Evolutionary conservation across 2,329 filamentous ascomycete genomes (phyloP).

Genomic region (Penicillium rolfsii): DNA sequence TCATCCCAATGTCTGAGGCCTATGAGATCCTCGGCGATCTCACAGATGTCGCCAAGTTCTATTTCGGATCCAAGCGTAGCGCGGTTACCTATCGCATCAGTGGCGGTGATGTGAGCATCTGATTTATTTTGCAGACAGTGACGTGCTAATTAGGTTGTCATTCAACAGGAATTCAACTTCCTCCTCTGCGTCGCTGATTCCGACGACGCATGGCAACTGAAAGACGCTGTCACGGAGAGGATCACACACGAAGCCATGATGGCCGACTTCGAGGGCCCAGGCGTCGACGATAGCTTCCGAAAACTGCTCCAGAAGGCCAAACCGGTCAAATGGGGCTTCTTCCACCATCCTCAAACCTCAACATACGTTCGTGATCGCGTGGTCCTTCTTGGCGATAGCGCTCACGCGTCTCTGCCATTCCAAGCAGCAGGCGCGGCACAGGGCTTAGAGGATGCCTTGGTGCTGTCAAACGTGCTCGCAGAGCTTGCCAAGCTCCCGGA

Average conservation of each 20-base stretch:
- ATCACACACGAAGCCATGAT: constrained; percentile 18
- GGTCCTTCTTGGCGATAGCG: constrained; percentile 43
- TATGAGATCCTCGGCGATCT: constrained; percentile 21
- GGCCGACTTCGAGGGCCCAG: constrained; percentile 15
- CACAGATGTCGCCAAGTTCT: constrained; percentile 24
- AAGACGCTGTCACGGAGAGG: constrained; percentile 16
- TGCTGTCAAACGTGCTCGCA: constrained; percentile 37
- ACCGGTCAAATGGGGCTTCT: constrained; percentile 16
- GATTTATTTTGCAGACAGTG: neutral
- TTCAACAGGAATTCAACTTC: neutral
- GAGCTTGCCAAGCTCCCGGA: constrained; percentile 8
- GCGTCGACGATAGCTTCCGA: constrained; percentile 17
- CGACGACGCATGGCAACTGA: constrained; percentile 7
- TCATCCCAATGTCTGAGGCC: constrained; percentile 17
- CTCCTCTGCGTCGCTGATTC: constrained; percentile 7
- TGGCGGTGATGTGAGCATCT: constrained; percentile 14
- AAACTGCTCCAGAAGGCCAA: constrained; percentile 12
- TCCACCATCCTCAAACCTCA: constrained; percentile 39
- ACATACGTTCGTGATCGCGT: constrained; percentile 36
- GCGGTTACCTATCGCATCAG: constrained; percentile 20
- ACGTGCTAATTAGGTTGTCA: constrained; percentile 5
- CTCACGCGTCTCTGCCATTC: constrained; percentile 41
- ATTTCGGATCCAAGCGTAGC: constrained; percentile 16
- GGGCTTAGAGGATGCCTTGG: constrained; percentile 43
- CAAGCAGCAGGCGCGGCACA: constrained; percentile 43